Percentiles rank a stretch among this genome's conserved stretches.
These are phyloP conservation scores for Hemileccinum impolitum DNA, from an alignment of 768 basidiomycete genomes.

Conservation along the genomic window DNA sequence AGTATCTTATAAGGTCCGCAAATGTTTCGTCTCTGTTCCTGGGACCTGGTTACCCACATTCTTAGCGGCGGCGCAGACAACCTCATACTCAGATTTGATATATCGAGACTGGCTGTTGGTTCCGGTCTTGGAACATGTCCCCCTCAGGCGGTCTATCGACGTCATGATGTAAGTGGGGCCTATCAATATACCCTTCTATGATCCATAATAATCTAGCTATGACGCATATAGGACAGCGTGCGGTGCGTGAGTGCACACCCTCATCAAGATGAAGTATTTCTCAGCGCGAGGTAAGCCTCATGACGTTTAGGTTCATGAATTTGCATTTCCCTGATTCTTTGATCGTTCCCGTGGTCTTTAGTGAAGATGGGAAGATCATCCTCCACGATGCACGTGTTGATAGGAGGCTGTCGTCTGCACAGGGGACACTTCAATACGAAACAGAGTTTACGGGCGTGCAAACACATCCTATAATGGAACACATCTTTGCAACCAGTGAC, in stretches of 20 bases:
- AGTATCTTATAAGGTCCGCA: slow-evolving; percentile 62
- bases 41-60: slow-evolving; percentile 6
- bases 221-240: slow-evolving; percentile 53
- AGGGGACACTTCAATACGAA: slow-evolving; percentile 49
- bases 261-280: slow-evolving; percentile 60
- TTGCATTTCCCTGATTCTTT: slow-evolving; percentile 12
- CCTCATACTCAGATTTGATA: slow-evolving; percentile 51
- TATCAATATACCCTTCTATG: slow-evolving; percentile 19
- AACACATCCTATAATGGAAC: slow-evolving; percentile 64
- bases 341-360: slow-evolving; percentile 30
- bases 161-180: slow-evolving; percentile 29
- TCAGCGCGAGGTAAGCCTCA: slow-evolving; percentile 59
- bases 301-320: slow-evolving; percentile 14
- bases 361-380: slow-evolving; percentile 68
- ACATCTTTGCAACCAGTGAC: slow-evolving; percentile 69
- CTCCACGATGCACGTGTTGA: slow-evolving; percentile 56
- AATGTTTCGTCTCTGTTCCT: slow-evolving; percentile 12
- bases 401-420: slow-evolving; percentile 35
- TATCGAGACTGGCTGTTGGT: slow-evolving; percentile 34
- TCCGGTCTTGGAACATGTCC: slow-evolving; percentile 8
- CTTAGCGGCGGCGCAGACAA: slow-evolving; percentile 55
- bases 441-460: slow-evolving; percentile 62
- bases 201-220: slow-evolving; percentile 10
- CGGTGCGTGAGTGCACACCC: slow-evolving; percentile 65
- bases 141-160: slow-evolving; percentile 26